Base-by-base conservation (phyloP, 108 stramenopile species). In the Cafeteria roenbergensis region DNA sequence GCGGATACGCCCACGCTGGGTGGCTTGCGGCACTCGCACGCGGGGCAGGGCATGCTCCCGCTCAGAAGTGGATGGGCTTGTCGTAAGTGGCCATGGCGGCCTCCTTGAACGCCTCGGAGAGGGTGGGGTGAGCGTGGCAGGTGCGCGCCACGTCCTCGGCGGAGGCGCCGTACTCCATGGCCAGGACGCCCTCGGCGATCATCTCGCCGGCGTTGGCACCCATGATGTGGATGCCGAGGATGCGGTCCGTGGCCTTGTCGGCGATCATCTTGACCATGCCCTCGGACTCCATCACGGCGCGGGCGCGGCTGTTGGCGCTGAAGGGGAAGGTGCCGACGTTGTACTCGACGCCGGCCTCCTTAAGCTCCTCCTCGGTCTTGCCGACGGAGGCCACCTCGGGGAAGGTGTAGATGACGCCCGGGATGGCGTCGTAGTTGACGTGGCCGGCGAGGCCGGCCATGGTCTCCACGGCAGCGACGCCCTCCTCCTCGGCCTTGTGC, bases 401-500 rank as follows among this genome's bases (percentile, higher is more conserved):
- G 74, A 86, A 87, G 21, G 97, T 99, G 86, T 99, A 99, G 58
- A 99, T 90, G 30, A 99, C 97, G 57, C 94, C 93, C 37, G 97
- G 97, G 78, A 99, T 94, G 34, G 89, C 91, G 78, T 99, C 91
- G 74, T 99, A 99, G 78, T 96, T 96, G 66, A 99, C 97, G 75
- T 99, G 97, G 53, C 97, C 97, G 17, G 93, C 92, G 64, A 76
- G 88, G 62, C 97, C 97, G 37, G 94, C 92, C 70, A 99, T 91
- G 42, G 73, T 89, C 78, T 99, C 97, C 21, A 93, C 89, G 59
- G 85, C 86, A 21, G 94, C 97, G 72, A 95, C 92, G 34, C 94
- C 93, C 73, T 99, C 97, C 73, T 99, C 94, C 79, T 99, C 97
- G 27, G 97, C 97, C 84, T 99, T 99, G 88, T 99, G 97, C 8